A percentile compares a stretch with the other conserved stretches of the same genome.
Conservation (phyloP, 2,329 filamentous ascomycete genomes). For the Fusarium staphyleae region DNA sequence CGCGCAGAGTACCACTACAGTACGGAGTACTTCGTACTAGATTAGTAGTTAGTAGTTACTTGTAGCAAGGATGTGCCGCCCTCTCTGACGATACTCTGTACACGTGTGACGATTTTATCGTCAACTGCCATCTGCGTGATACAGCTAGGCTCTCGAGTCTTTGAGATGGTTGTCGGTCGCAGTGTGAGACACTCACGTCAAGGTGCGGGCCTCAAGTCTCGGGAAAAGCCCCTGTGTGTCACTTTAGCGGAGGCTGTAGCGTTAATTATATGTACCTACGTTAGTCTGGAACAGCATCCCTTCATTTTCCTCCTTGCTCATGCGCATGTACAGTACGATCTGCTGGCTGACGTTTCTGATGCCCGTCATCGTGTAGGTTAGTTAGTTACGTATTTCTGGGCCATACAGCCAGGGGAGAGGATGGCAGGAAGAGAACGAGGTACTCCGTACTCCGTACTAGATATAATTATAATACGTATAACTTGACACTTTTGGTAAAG, state of each 20-base stretch:
- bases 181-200: slow-evolving; percentile 5
- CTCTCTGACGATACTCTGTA: no score
- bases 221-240: slow-evolving; percentile 10
- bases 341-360: slow-evolving; percentile 12
- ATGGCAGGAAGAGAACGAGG: neutral
- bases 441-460: no score
- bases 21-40: no score
- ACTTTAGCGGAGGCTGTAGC: neutral
- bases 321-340: slow-evolving; percentile 4
- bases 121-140: no score
- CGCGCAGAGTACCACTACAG: no score
- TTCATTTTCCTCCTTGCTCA: neutral
- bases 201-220: slow-evolving; percentile 15
- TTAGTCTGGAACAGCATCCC: slow-evolving; percentile 7
- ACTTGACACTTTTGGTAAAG: no score
- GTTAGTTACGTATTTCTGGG: neutral
- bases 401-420: neutral
- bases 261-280: slow-evolving; percentile 10
- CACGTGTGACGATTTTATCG: no score
- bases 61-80: no score
- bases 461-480: no score
- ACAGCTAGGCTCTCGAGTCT: neutral
- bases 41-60: no score
- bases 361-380: slow-evolving; percentile 8
- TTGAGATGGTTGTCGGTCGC: neutral